Evolutionary conservation across 2,329 filamentous ascomycete genomes (phyloP).

Genomic region (Elsinoe necatrix): DNA sequence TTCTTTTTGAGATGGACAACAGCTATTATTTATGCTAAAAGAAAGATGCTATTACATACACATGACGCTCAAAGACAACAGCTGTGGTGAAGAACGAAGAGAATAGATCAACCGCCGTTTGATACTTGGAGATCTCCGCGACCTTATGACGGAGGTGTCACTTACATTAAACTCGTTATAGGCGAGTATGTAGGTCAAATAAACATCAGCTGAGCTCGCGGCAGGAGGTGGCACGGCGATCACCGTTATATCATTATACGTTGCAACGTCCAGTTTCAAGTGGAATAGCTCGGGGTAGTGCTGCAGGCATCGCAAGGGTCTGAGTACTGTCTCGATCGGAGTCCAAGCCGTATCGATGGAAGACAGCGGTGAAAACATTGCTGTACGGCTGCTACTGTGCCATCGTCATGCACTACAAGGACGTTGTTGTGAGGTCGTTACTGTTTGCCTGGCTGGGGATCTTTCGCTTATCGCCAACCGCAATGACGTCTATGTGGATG

Average conservation of each 20-base stretch:
- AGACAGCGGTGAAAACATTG: neutral
- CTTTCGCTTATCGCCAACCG: neutral
- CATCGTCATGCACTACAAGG: neutral
- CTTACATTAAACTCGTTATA: neutral
- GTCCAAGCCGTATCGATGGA: neutral
- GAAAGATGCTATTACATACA: neutral
- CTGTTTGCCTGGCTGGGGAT: neutral
- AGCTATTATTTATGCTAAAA: neutral
- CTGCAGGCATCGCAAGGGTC: neutral
- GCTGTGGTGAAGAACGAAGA: neutral
- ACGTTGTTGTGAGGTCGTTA: neutral
- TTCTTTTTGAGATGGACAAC: neutral
- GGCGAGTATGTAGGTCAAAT: neutral
- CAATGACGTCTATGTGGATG: neutral
- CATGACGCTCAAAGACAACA: neutral
- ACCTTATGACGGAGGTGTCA: neutral
- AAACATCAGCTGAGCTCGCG: neutral
- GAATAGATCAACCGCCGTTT: neutral
- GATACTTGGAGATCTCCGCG: neutral
- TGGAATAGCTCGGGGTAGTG: neutral
- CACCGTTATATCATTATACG: neutral
- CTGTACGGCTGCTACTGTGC: neutral
- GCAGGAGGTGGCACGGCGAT: neutral
- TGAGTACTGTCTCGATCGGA: neutral
- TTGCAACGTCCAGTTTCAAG: neutral